Conservation (phyloP, 2,329 filamentous ascomycete genomes). For the Coniosporium tulheliwenetii region DNA sequence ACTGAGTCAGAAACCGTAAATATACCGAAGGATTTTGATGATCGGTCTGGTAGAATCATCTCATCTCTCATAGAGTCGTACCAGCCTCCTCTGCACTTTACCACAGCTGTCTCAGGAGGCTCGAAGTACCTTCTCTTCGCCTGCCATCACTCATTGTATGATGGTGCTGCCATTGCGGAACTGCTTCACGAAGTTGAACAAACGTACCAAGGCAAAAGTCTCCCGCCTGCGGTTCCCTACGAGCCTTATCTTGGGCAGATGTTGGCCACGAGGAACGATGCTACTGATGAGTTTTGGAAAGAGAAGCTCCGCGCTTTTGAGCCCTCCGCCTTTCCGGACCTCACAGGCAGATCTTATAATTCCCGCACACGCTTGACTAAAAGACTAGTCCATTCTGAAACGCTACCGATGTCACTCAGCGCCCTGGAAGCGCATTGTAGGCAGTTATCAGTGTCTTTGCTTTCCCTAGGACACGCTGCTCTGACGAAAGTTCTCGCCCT, state of each 20-base stretch:
- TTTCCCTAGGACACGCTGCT: slow-evolving; percentile 54
- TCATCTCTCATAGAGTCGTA: too few relatives aligned
- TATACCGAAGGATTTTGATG: too few relatives aligned
- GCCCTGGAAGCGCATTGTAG: slow-evolving; percentile 35
- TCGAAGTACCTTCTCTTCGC: slow-evolving; percentile 25
- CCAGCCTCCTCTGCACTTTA: too few relatives aligned
- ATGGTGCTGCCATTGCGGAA: slow-evolving; percentile 59
- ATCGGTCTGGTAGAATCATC: too few relatives aligned
- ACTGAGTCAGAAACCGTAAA: slow-evolving; percentile 1
- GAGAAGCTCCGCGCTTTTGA: slow-evolving; percentile 36
- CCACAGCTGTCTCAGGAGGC: too few relatives aligned
- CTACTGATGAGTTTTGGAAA: slow-evolving; percentile 52
- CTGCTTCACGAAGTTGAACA: slow-evolving; percentile 57
- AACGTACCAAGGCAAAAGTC: slow-evolving; percentile 28
- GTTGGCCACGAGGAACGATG: slow-evolving; percentile 28
- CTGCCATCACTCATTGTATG: slow-evolving; percentile 75
- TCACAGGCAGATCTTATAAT: slow-evolving; percentile 12
- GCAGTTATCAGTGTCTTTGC: slow-evolving; percentile 41
- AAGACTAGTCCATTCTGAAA: slow-evolving; percentile 2
- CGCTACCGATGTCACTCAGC: slow-evolving; percentile 19
- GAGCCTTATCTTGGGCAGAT: slow-evolving; percentile 48
- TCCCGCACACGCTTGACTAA: slow-evolving; percentile 4
- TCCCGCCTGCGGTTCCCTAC: slow-evolving; percentile 41
- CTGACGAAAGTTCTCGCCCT: slow-evolving; percentile 53
- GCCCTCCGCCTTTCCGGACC: slow-evolving; percentile 24